A percentile compares a stretch with the other conserved stretches of the same genome.
Evolutionary conservation across 192 early-diverging fungal genomes (phyloP).

Genomic region (Dissophora globulifera): DNA sequence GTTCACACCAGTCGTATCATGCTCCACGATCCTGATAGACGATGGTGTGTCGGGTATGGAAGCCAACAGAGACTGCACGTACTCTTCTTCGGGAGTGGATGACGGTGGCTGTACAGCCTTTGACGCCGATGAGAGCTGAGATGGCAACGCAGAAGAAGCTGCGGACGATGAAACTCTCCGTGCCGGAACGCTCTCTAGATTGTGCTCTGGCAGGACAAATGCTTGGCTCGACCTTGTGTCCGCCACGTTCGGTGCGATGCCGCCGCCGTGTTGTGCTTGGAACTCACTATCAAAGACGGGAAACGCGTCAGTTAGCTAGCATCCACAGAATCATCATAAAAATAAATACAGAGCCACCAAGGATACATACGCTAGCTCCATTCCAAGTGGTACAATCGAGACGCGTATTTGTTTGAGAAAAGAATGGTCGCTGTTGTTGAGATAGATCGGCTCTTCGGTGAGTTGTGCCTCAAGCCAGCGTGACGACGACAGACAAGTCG

Average conservation of each 20-base stretch:
- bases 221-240: background rate
- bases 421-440: slow-evolving; percentile 57
- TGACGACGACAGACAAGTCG: slow-evolving; percentile 76
- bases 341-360: background rate
- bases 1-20: slow-evolving; percentile 4
- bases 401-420: slow-evolving; percentile 23
- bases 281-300: slow-evolving; percentile 16
- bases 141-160: background rate
- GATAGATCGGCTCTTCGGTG: slow-evolving; percentile 79
- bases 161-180: slow-evolving; percentile 5
- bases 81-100: slow-evolving; percentile 12
- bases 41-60: slow-evolving; percentile 41
- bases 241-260: background rate
- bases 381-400: slow-evolving; percentile 32
- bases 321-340: background rate
- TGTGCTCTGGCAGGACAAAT: slow-evolving; percentile 19
- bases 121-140: background rate
- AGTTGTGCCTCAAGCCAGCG: slow-evolving; percentile 77
- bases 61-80: slow-evolving; percentile 37
- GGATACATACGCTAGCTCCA: slow-evolving; percentile 42
- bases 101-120: too few relatives aligned
- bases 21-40: slow-evolving; percentile 45
- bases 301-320: background rate
- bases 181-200: background rate
- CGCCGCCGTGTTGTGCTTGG: slow-evolving; percentile 8